A percentile compares a stretch with the other conserved stretches of the same genome.
Evolutionary conservation across 2,329 filamentous ascomycete species (phyloP).

Genomic region (Calonectria leucothoes): DNA sequence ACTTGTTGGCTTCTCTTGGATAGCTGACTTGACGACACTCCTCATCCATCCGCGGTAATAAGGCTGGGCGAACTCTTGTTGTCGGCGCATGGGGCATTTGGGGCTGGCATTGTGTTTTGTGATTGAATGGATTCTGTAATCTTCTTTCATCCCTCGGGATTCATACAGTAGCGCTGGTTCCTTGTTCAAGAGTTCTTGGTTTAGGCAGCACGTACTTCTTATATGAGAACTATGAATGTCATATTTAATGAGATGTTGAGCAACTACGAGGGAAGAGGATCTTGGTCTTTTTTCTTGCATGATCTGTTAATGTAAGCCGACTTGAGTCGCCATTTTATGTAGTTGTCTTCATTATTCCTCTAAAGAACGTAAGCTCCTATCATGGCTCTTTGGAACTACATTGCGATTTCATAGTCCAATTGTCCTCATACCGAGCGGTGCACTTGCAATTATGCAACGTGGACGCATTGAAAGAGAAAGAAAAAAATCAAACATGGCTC

Average conservation of each 20-base stretch:
- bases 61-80: constrained; percentile 22
- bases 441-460: not conserved
- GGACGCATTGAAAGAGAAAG: not conserved
- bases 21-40: constrained; percentile 41
- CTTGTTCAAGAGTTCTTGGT: not conserved
- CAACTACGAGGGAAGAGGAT: too few relatives aligned
- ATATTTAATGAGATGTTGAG: constrained; percentile 12
- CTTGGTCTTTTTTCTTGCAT: not conserved
- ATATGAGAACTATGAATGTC: constrained; percentile 17
- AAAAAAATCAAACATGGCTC: too few relatives aligned
- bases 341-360: not conserved
- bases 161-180: constrained; percentile 10
- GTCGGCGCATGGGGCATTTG: constrained; percentile 11
- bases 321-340: not conserved
- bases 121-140: constrained; percentile 18
- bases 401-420: not conserved
- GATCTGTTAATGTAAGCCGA: not conserved
- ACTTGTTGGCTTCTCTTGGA: constrained; percentile 41
- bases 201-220: constrained; percentile 16
- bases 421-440: not conserved
- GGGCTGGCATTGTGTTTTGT: constrained; percentile 15
- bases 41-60: constrained; percentile 33
- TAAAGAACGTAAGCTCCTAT: too few relatives aligned
- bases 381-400: too few relatives aligned
- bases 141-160: constrained; percentile 6